These are phyloP conservation scores for Phytophthora nicotianae DNA, from an alignment of 352 stramenopile genomes.

Conservation along the genomic window DNA sequence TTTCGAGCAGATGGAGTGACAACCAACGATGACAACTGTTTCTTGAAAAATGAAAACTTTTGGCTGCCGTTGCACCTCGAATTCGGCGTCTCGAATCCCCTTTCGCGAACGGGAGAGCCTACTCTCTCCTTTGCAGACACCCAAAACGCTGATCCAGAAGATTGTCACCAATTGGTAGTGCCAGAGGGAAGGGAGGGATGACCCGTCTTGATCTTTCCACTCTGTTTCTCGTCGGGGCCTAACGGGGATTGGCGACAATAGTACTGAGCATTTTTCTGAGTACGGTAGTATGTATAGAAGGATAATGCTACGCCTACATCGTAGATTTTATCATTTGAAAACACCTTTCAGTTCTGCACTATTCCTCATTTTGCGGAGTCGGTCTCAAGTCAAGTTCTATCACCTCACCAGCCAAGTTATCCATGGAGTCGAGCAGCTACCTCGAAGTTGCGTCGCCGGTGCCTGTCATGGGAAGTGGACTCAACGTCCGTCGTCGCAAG, in stretches of 20 bases:
- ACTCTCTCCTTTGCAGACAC: neutral
- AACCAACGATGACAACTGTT: neutral
- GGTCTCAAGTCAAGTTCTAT: conserved; percentile 15
- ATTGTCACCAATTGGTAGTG: neutral
- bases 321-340: neutral
- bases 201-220: conserved; percentile 3
- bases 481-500: conserved; percentile 38
- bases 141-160: neutral
- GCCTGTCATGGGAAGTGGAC: conserved; percentile 15
- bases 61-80: neutral
- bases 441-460: conserved; percentile 26
- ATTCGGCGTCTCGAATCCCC: neutral
- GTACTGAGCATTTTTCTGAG: neutral
- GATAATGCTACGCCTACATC: too few relatives aligned
- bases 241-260: conserved; percentile 8
- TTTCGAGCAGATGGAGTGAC: conserved; percentile 5
- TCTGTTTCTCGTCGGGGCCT: neutral
- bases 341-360: conserved; percentile 4
- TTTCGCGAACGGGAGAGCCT: neutral
- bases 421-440: conserved; percentile 11
- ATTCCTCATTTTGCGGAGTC: conserved; percentile 24
- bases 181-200: conserved; percentile 1
- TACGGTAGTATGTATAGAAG: neutral
- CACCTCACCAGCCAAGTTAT: neutral
- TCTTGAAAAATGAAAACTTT: neutral